phyloP scores from a whole-genome alignment of 164 flowering plant species.

The Magnolia officinalis region DNA sequence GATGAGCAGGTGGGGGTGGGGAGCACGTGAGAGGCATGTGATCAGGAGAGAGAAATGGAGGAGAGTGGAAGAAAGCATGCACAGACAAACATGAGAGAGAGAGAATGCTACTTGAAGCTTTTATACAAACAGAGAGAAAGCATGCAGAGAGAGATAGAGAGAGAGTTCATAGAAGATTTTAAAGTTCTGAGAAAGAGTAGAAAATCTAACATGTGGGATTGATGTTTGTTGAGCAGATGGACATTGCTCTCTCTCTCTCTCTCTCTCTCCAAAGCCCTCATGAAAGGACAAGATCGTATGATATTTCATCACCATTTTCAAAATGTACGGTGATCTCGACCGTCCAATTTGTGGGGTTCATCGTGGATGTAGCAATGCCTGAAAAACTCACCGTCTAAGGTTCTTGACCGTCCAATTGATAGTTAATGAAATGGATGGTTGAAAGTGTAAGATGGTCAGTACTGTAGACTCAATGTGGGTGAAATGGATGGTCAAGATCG shows the following conservation, averaged over 20 bases:
- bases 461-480: too few relatives aligned
- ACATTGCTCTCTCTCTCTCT: not conserved
- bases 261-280: not conserved
- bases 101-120: not conserved
- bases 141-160: not conserved
- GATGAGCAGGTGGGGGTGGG: not conserved
- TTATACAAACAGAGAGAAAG: not conserved
- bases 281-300: not conserved
- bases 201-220: not conserved
- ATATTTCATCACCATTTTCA: not conserved
- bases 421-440: too few relatives aligned
- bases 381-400: too few relatives aligned
- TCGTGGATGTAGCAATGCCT: too few relatives aligned
- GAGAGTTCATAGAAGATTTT: not conserved
- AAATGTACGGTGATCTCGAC: too few relatives aligned
- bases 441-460: too few relatives aligned
- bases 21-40: conserved; percentile 1
- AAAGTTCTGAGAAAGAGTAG: not conserved
- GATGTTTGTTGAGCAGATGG: not conserved
- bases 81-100: conserved; percentile 6
- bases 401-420: too few relatives aligned
- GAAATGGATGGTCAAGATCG: too few relatives aligned
- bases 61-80: conserved; percentile 23
- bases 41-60: conserved; percentile 7
- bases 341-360: too few relatives aligned